Percentiles rank a stretch among this genome's conserved stretches.
These are phyloP conservation scores for Trametes punicea DNA, from an alignment of 768 basidiomycete species.

Conservation along the genomic window DNA sequence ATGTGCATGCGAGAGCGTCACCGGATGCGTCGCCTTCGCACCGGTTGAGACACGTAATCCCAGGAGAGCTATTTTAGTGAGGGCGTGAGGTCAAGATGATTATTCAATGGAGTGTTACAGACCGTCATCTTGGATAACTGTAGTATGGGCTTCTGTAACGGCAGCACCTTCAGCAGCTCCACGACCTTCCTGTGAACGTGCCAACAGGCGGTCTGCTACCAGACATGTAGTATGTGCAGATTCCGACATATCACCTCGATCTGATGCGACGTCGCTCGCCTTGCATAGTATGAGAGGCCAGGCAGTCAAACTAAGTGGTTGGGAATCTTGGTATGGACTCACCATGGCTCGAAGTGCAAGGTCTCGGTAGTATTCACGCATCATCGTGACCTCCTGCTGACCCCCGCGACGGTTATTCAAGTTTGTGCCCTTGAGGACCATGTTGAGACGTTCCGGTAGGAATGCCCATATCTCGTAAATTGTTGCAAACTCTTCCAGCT, in stretches of 20 bases:
- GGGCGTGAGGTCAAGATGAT: too few relatives aligned
- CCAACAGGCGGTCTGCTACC: not conserved
- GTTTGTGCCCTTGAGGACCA: constrained; percentile 30
- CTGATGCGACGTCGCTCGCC: not conserved
- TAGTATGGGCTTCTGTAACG: not conserved
- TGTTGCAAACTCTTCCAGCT: constrained; percentile 28
- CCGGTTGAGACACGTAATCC: not conserved
- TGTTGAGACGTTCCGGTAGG: constrained; percentile 30
- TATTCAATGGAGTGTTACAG: not conserved
- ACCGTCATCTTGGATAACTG: not conserved
- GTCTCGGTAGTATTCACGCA: constrained; percentile 26
- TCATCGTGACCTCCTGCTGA: constrained; percentile 31
- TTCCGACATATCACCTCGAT: too few relatives aligned
- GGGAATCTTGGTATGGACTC: not conserved
- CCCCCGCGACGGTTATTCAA: constrained; percentile 30
- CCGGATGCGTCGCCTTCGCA: not conserved
- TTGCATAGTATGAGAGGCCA: too few relatives aligned
- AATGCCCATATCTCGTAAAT: constrained; percentile 33
- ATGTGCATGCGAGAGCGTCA: not conserved
- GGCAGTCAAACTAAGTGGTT: too few relatives aligned
- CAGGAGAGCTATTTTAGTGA: too few relatives aligned
- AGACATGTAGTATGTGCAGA: not conserved
- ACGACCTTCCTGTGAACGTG: not conserved
- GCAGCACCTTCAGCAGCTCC: not conserved
- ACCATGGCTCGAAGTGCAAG: constrained; percentile 17